Evolutionary conservation across 2,329 filamentous ascomycete species (phyloP), one percentile per base, ranked within the genome.

Genomic region (Pseudogymnoascus sp.): DNA sequence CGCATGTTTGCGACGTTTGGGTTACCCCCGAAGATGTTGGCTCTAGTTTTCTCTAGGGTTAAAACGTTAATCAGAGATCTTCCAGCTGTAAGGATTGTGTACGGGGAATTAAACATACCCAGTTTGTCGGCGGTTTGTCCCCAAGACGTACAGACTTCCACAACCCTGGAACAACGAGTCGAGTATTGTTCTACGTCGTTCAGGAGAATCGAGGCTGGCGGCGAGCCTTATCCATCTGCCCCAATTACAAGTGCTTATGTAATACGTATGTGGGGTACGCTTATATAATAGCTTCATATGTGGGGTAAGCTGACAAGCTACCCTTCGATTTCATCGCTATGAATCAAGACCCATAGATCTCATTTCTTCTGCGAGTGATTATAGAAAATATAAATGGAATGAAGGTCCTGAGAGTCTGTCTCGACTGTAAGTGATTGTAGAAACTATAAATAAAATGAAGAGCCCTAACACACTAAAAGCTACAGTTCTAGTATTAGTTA

Each of bases 191-290:
- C 50, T 10, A 33, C 35, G 50, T 56, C 50, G 33, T 56, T 56
- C 50, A 56, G 50, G 47, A 56, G 47, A 56, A 56, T n/a, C 47
- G 5, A 56, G 47, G 47, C 47, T 56, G 47, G 10, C 47, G 26
- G 47, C n/a, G 47, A 56, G 47, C 47, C 47, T 56, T 26, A 56
- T 26, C 7, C 26, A 33, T 56, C 31, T 56, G 24, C 29, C 31
- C 8, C 10, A 11, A 24, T 8, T 56, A 33, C 14, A 10, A 13
- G 6, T 21, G 50, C 50, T 56, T 56, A 33, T 56, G 50, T 56
- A 56, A 56, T 33, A 31, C 8, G 13, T 19, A 33, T 56, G 26
- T 33, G 47, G 47, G 47, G 26, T 56, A 19, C 19, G 19, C 19
- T 19, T 19, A 19, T 19, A 19, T 19, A 19, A 19, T 19, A 19